phyloP scores from a whole-genome alignment of 805 yeast species.

The Candida loeiensis region DNA sequence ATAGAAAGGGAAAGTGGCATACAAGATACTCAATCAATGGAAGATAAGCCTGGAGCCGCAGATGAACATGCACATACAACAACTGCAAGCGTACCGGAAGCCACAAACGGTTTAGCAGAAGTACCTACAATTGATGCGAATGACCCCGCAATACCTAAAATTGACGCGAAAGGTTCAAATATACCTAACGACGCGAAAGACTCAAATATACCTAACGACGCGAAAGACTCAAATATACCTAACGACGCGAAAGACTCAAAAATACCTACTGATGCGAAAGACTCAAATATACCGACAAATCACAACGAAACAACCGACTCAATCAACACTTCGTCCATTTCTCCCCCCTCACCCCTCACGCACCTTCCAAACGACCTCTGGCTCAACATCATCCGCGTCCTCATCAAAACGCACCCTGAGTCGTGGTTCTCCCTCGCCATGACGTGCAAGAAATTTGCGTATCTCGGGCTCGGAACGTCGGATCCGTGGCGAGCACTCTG shows the following conservation, averaged over 20 bases:
- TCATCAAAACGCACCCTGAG: slow-evolving; percentile 50
- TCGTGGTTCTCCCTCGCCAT: slow-evolving; percentile 63
- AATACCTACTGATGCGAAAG: background rate
- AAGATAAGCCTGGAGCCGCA: background rate
- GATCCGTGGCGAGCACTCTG: slow-evolving; percentile 51
- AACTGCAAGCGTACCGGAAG: background rate
- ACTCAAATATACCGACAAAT: background rate
- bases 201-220: no score
- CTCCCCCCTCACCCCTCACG: slow-evolving; percentile 26
- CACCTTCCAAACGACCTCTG: slow-evolving; percentile 57
- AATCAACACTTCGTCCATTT: background rate
- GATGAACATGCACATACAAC: background rate
- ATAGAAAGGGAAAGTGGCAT: background rate
- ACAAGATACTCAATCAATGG: background rate
- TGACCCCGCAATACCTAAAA: no score
- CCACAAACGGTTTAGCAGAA: background rate
- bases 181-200: no score
- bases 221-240: no score
- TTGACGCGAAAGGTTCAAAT: no score
- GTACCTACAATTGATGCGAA: background rate
- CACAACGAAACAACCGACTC: background rate
- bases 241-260: no score
- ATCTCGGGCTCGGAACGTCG: slow-evolving; percentile 52
- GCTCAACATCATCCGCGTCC: slow-evolving; percentile 44
- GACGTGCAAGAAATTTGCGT: slow-evolving; percentile 55